phyloP scores from a whole-genome alignment of 768 basidiomycete genomes.

The Tephrocybe rancida region DNA sequence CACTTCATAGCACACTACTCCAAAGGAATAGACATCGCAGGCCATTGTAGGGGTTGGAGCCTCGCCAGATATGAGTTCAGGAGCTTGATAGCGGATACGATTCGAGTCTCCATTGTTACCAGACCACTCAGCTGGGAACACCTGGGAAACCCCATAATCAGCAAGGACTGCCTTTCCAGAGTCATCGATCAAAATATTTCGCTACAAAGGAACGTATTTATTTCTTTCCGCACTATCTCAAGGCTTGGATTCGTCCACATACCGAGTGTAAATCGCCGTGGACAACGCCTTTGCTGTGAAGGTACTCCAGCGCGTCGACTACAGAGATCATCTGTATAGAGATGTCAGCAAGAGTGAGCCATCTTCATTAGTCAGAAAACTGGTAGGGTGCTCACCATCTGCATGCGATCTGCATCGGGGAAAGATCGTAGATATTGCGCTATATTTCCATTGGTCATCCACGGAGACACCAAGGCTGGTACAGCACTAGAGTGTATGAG shows the following conservation, averaged over 20 bases:
- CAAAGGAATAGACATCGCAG: constrained; percentile 8
- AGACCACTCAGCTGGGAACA: not conserved
- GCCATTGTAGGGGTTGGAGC: not conserved
- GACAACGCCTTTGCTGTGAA: not conserved
- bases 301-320: not conserved
- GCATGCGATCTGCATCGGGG: not conserved
- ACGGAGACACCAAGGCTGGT: not conserved
- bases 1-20: constrained; percentile 1
- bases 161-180: not conserved
- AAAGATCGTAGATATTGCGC: not conserved
- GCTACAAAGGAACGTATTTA: not conserved
- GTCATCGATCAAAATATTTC: not conserved
- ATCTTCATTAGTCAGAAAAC: not conserved
- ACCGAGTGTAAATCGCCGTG: not conserved
- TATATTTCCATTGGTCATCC: constrained; percentile 4
- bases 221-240: too few relatives aligned
- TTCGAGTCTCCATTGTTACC: not conserved
- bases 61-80: constrained; percentile 1
- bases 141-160: not conserved
- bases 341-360: not conserved
- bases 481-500: not conserved
- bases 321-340: not conserved
- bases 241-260: too few relatives aligned
- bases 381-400: not conserved
- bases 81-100: constrained; percentile 3